A percentile compares a stretch with the other conserved stretches of the same genome.
Evolutionary conservation across 108 stramenopile species (phyloP).

Genomic region (Licmophora abbreviata): DNA sequence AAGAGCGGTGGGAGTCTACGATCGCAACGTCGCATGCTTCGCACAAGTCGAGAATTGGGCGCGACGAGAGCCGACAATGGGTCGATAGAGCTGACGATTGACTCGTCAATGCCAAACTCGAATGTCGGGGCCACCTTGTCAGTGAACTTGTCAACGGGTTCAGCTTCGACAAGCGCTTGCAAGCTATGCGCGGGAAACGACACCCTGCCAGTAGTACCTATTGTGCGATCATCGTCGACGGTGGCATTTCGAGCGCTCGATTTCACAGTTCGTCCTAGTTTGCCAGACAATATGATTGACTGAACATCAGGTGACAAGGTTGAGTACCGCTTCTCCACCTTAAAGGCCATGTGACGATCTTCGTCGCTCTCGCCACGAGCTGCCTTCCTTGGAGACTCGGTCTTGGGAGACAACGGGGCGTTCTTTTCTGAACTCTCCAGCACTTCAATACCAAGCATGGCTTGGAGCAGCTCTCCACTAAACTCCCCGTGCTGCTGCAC

Average conservation of each 20-base stretch:
- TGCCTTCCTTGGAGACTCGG: not conserved
- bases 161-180: not conserved
- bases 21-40: constrained; percentile 82
- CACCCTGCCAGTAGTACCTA: not conserved
- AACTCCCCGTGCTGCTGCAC: constrained; percentile 70
- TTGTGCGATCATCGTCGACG: not conserved
- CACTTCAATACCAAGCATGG: constrained; percentile 77
- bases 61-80: constrained; percentile 37
- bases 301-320: constrained; percentile 19
- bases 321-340: constrained; percentile 9
- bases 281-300: constrained; percentile 28
- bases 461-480: constrained; percentile 62
- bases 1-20: constrained; percentile 60
- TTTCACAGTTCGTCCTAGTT: constrained; percentile 28
- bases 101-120: constrained; percentile 29
- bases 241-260: constrained; percentile 1
- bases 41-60: constrained; percentile 60
- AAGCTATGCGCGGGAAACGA: not conserved
- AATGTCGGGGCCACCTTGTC: not conserved
- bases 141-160: not conserved
- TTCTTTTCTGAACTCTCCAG: constrained; percentile 1
- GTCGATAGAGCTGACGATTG: no score
- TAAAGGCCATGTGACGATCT: not conserved
- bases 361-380: constrained; percentile 3
- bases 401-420: not conserved